These are phyloP conservation scores for Suhomyces guaymorum DNA, from an alignment of 1,139 yeast genomes.

Conservation along the genomic window DNA sequence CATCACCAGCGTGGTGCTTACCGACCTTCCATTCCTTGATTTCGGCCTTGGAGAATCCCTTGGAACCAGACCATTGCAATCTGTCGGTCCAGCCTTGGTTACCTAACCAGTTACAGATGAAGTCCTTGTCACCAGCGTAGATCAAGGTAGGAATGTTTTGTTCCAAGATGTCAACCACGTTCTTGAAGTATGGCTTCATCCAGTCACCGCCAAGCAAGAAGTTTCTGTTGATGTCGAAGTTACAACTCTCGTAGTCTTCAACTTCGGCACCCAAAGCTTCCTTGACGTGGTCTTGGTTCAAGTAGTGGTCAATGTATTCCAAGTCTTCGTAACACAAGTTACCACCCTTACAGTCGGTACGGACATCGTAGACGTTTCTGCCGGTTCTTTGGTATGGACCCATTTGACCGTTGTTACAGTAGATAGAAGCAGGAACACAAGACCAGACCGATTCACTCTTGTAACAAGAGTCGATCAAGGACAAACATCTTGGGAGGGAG, in stretches of 20 bases:
- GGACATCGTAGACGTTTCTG: conserved; percentile 88
- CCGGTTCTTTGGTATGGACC: conserved; percentile 91
- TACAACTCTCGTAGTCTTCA: conserved; percentile 79
- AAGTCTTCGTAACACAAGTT: conserved; percentile 74
- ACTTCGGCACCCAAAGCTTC: conserved; percentile 92
- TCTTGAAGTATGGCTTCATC: conserved; percentile 84
- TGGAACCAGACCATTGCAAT: conserved; percentile 65
- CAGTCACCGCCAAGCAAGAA: conserved; percentile 87
- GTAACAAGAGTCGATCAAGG: conserved; percentile 81
- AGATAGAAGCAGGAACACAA: conserved; percentile 90
- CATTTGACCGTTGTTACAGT: conserved; percentile 85
- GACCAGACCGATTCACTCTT: conserved; percentile 75
- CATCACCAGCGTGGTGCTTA: conserved; percentile 46
- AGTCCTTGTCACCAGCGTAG: conserved; percentile 86
- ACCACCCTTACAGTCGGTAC: conserved; percentile 76
- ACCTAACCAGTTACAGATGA: conserved; percentile 86
- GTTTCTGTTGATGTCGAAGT: conserved; percentile 78
- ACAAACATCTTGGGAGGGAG: conserved; percentile 76
- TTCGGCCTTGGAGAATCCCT: conserved; percentile 48
- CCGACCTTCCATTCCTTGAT: conserved; percentile 43
- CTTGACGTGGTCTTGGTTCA: conserved; percentile 69
- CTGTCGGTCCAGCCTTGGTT: conserved; percentile 79
- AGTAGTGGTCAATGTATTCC: conserved; percentile 64
- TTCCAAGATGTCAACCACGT: conserved; percentile 57
- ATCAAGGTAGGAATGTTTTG: conserved; percentile 67